Base-by-base conservation (phyloP, 306 rosid genomes). In the Oxytropis ochrocephala region DNA sequence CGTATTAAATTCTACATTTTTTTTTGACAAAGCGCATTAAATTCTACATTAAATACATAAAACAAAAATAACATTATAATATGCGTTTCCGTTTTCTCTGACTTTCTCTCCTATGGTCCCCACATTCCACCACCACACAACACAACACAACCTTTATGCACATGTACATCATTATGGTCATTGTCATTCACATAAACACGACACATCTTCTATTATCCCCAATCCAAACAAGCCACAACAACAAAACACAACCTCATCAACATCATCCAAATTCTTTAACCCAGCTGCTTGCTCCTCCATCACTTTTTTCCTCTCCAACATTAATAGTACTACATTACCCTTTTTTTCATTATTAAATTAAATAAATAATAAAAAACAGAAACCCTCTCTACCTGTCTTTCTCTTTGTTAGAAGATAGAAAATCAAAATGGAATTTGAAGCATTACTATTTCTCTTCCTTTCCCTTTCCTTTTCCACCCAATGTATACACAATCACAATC, bases 71-170 rank as follows among this genome's bases (percentile, higher is more conserved):
- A 75, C 38, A 38, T 38, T 38, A 38, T 38, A 38, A 6, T 38
- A 38, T 56, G 27, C 57, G 53, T 30, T 53, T 67, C 84, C 73
- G 78, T 75, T 67, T 65, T 79, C 67, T 78, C 70, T 81, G 88
- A 85, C 90, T 87, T 83, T 74, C 3, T 17, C 48, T 0, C 0
- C 0, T 30, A 16, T 74, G 84, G 88, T 47, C 81, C 85, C 85
- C 72, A 55, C 74, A 67, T 11, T 50, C 70, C 75, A 64, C 71
- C 61, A 63, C 36, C 64, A 11, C 43, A 52, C 33, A 21, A 1
- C 1, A 1, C 1, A 1, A 21, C 24, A 21, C 64, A 11, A 53
- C 33, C 14, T 41, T 3, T 24, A 6, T 41, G 13, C 75, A 67
- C 75, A 59, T 67, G 53, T 14, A 58, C 50, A 51, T 10, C 21